phyloP scores from a whole-genome alignment of 129 eudicot species.

The Artemisia tridentata region DNA sequence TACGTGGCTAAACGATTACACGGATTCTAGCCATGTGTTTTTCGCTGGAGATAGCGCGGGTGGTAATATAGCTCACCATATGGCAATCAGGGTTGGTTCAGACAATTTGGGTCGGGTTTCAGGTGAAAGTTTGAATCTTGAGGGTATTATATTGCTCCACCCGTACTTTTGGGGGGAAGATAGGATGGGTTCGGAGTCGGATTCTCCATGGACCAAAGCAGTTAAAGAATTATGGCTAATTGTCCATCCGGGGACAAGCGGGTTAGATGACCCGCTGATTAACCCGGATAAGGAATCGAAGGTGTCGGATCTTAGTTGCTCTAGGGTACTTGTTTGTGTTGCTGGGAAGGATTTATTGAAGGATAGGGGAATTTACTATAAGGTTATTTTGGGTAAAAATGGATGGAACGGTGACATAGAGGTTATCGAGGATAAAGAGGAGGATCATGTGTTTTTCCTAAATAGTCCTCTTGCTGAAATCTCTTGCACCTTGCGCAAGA shows the following conservation, averaged over 20 bases:
- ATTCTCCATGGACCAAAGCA: neutral
- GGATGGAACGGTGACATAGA: slow-evolving; percentile 16
- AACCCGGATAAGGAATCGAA: slow-evolving; percentile 12
- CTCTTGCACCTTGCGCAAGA: slow-evolving; percentile 15
- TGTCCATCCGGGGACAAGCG: neutral
- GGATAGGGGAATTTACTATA: slow-evolving; percentile 15
- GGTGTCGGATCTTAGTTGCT: neutral
- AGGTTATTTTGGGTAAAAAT: neutral
- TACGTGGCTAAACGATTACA: slow-evolving; percentile 29
- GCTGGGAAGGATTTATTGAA: slow-evolving; percentile 13
- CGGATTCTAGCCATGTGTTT: slow-evolving; percentile 31
- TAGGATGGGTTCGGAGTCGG: slow-evolving; percentile 18
- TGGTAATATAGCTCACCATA: slow-evolving; percentile 46
- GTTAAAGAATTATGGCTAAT: neutral
- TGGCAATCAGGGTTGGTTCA: slow-evolving; percentile 34
- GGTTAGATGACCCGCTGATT: slow-evolving; percentile 13
- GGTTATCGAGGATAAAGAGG: slow-evolving; percentile 19
- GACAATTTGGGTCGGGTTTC: neutral
- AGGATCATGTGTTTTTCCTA: slow-evolving; percentile 22
- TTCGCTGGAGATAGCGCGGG: slow-evolving; percentile 47
- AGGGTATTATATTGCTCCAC: slow-evolving; percentile 39
- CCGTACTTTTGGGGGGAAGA: slow-evolving; percentile 57
- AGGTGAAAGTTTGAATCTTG: slow-evolving; percentile 13
- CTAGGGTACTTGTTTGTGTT: slow-evolving; percentile 19
- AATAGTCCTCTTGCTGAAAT: neutral